A percentile compares a stretch with the other conserved stretches of the same genome.
phyloP scores from a whole-genome alignment of 192 early-diverging fungal species.

The Coemansia sp. region DNA sequence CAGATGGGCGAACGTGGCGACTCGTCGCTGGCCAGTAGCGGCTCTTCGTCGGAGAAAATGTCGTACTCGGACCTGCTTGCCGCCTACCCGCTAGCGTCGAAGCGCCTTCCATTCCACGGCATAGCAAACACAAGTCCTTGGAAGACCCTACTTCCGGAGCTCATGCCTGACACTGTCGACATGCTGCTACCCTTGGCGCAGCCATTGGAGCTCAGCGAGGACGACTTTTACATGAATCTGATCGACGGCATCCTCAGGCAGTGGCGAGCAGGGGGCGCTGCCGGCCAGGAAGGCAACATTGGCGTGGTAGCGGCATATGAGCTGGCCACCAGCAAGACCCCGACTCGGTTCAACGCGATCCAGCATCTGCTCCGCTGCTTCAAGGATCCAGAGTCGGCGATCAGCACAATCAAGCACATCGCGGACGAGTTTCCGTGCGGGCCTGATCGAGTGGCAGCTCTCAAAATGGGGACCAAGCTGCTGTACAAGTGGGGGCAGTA shows the following conservation, averaged over 20 bases:
- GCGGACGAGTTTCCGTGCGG: slow-evolving; percentile 56
- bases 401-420: slow-evolving; percentile 51
- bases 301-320: slow-evolving; percentile 3
- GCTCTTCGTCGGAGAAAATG: too few relatives aligned
- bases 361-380: slow-evolving; percentile 53
- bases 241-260: slow-evolving; percentile 51
- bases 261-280: slow-evolving; percentile 11
- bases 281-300: neutral
- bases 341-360: slow-evolving; percentile 47
- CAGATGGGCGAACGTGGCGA: slow-evolving; percentile 1
- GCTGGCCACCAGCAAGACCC: slow-evolving; percentile 19
- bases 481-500: slow-evolving; percentile 40
- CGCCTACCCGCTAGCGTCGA: slow-evolving; percentile 24
- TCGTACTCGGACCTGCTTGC: slow-evolving; percentile 13
- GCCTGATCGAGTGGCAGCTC: slow-evolving; percentile 55
- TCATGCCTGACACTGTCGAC: slow-evolving; percentile 50
- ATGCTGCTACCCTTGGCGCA: slow-evolving; percentile 52
- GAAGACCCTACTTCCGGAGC: slow-evolving; percentile 50
- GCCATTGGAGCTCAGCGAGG: slow-evolving; percentile 51
- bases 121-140: slow-evolving; percentile 48
- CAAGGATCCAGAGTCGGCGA: slow-evolving; percentile 46
- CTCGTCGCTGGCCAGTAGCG: too few relatives aligned
- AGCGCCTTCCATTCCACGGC: slow-evolving; percentile 60
- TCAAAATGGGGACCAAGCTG: slow-evolving; percentile 52
- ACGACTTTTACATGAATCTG: slow-evolving; percentile 60